Percentiles rank a stretch among this genome's conserved stretches.
phyloP scores from a whole-genome alignment of 768 basidiomycete species.

The Termitomyces sp. region DNA sequence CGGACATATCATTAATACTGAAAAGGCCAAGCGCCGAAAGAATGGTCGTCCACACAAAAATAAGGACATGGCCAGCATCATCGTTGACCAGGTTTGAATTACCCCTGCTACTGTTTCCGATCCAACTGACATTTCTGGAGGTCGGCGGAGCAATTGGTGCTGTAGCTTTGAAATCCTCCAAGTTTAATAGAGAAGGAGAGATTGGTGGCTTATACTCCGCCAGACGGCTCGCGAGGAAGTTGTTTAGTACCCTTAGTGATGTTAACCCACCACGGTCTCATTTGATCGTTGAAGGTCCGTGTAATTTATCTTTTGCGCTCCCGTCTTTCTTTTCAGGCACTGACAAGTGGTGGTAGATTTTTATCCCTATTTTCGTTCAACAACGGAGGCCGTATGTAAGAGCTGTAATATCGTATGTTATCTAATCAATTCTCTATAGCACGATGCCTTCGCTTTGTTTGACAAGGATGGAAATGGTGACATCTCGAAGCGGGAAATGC shows the following conservation, averaged over 20 bases:
- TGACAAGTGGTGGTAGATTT: slow-evolving; percentile 50
- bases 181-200: slow-evolving; percentile 53
- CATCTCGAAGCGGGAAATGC: slow-evolving; percentile 75
- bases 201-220: slow-evolving; percentile 62
- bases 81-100: slow-evolving; percentile 61
- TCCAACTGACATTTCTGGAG: slow-evolving; percentile 19
- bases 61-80: slow-evolving; percentile 59
- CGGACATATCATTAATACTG: neutral
- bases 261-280: slow-evolving; percentile 58
- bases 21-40: slow-evolving; percentile 21
- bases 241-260: slow-evolving; percentile 62
- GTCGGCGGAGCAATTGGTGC: slow-evolving; percentile 67
- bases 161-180: slow-evolving; percentile 66
- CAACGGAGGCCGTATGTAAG: slow-evolving; percentile 63
- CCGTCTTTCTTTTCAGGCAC: neutral
- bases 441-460: slow-evolving; percentile 67
- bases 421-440: slow-evolving; percentile 32
- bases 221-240: slow-evolving; percentile 62
- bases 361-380: slow-evolving; percentile 70
- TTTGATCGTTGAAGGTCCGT: slow-evolving; percentile 64
- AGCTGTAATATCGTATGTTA: slow-evolving; percentile 4
- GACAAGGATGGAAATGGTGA: slow-evolving; percentile 86
- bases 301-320: neutral
- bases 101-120: neutral
- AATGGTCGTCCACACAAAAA: slow-evolving; percentile 39